Conservation (phyloP, 2,329 filamentous ascomycete species). For the Capronia coronata region DNA sequence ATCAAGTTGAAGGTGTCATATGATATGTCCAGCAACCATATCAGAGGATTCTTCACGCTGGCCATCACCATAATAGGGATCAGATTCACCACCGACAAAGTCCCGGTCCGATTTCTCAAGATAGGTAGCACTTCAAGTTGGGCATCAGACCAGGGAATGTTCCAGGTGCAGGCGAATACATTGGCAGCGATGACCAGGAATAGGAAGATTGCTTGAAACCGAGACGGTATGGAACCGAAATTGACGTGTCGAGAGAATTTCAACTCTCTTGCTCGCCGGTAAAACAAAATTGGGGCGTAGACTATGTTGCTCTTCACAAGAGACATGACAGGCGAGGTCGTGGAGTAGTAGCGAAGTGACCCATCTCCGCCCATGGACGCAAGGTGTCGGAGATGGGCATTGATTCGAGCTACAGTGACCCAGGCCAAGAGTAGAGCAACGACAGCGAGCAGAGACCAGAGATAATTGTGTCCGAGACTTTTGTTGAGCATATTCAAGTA, state of each 20-base stretch:
- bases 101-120: slow-evolving; percentile 40
- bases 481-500: slow-evolving; percentile 41
- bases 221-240: slow-evolving; percentile 42
- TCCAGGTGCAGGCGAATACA: slow-evolving; percentile 46
- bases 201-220: slow-evolving; percentile 42
- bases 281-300: slow-evolving; percentile 42
- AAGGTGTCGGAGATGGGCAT: slow-evolving; percentile 65
- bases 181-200: slow-evolving; percentile 39
- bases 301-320: slow-evolving; percentile 63
- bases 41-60: slow-evolving; percentile 41
- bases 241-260: slow-evolving; percentile 40
- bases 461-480: slow-evolving; percentile 54
- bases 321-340: slow-evolving; percentile 50
- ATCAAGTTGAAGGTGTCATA: slow-evolving; percentile 51
- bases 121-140: slow-evolving; percentile 34
- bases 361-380: slow-evolving; percentile 63
- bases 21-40: slow-evolving; percentile 38
- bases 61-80: slow-evolving; percentile 40
- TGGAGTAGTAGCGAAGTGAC: slow-evolving; percentile 66
- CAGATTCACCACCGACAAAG: slow-evolving; percentile 40
- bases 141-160: slow-evolving; percentile 37
- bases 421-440: slow-evolving; percentile 60
- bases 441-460: slow-evolving; percentile 59
- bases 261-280: slow-evolving; percentile 42
- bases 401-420: slow-evolving; percentile 55